Evolutionary conservation across 2,329 filamentous ascomycete species (phyloP).

Genomic region (Teratosphaeria viscida): DNA sequence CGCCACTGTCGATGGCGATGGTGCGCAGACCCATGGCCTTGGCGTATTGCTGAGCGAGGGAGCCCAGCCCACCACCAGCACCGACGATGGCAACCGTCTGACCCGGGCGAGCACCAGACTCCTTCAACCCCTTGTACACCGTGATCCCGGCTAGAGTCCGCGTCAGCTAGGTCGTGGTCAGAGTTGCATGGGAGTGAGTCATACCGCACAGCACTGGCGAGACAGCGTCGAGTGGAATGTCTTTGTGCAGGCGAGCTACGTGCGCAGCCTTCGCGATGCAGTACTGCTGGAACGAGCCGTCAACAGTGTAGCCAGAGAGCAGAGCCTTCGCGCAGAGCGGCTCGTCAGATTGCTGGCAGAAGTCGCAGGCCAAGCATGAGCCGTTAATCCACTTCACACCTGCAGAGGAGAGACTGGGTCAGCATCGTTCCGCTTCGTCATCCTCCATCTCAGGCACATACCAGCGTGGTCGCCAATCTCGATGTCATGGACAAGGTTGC

Average conservation of each 20-base stretch:
- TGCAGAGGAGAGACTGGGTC: constrained; percentile 58
- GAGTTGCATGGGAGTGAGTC: background rate
- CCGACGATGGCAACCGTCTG: constrained; percentile 77
- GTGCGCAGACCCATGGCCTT: constrained; percentile 77
- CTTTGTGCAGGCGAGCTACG: constrained; percentile 70
- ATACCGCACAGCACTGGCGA: constrained; percentile 54
- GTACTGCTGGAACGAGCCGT: constrained; percentile 91
- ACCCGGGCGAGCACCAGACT: constrained; percentile 62
- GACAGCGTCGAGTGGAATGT: constrained; percentile 63
- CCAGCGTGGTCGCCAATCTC: constrained; percentile 40
- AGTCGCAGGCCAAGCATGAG: constrained; percentile 70
- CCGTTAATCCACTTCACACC: constrained; percentile 91
- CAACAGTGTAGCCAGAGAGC: constrained; percentile 84
- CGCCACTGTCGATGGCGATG: constrained; percentile 74
- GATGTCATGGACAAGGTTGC: constrained; percentile 65
- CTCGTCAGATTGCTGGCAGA: constrained; percentile 73
- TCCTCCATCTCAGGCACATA: background rate
- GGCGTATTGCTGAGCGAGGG: constrained; percentile 74
- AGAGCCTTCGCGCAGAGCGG: constrained; percentile 65
- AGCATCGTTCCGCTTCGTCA: background rate
- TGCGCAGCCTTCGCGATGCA: constrained; percentile 77
- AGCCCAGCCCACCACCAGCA: constrained; percentile 73
- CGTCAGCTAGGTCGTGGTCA: background rate
- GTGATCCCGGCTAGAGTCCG: constrained; percentile 51
- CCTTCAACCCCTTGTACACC: constrained; percentile 86